Evolutionary conservation across 2,329 filamentous ascomycete genomes (phyloP), one percentile per base, ranked within the genome.

Genomic region (Aspergillus chevalieri): DNA sequence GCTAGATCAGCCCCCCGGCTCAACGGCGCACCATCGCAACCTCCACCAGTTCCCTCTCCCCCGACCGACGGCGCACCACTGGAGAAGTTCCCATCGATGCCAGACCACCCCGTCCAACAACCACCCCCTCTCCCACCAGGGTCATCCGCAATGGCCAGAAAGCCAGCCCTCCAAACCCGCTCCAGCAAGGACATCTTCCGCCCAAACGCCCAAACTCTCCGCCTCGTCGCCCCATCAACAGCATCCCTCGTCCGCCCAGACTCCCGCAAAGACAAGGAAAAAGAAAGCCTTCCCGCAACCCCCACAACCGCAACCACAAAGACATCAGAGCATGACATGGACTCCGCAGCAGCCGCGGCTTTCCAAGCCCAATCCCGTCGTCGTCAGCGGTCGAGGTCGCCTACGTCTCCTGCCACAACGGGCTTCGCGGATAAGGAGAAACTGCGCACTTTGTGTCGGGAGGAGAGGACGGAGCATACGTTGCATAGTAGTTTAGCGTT

Each of bases 1-100:
- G 66, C 67, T 30, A 70, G 68, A 53, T 71, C 68, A 0, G 62
- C 65, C 8, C 65, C 65, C 2, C 64, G 61, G 50, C 61, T 70
- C 34, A 60, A 59, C 12, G 48, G 38, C 22, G 38, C 38, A 14
- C 38, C 38, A 21, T 12, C 38, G 4, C 3, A 22, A 41, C 38
- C 38, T 22, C 17, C 17, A 30, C 26, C 26, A 6, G 15, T 19
- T 9, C 38, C 38, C 6, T 22, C 38, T 41, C n/a, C 34, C 8
- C 38, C 8, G 9, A 15, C 15, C 3, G 55, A 60, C 44, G 12
- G 22, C 46, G 6, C 53, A 58, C 39, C 14, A 46, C 0, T 59
- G 4, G 65, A 68, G 46, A 58, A 60, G 9, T 65, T 65, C 39
- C 65, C 65, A 0, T 58, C 59, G 4, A 59, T 66, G 52, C 59